These are phyloP conservation scores for Apostasia shenzhenica DNA, from an alignment of 106 monocot genomes.

Conservation along the genomic window DNA sequence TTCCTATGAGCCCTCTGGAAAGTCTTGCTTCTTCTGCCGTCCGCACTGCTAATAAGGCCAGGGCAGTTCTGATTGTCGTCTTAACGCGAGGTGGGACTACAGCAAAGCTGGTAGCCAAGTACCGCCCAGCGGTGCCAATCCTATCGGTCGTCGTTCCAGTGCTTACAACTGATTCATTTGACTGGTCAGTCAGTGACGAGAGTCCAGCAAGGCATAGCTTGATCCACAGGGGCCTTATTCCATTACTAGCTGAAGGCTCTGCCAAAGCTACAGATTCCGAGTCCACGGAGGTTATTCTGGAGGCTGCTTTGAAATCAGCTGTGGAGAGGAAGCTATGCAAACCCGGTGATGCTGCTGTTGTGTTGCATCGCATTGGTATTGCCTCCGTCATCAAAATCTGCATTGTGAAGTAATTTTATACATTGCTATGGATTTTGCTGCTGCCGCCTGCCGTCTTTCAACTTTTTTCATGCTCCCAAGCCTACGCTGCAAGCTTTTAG, in stretches of 20 bases:
- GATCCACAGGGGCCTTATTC: constrained; percentile 39
- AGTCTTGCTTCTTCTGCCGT: constrained; percentile 44
- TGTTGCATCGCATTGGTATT: constrained; percentile 36
- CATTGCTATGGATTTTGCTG: too few species aligned
- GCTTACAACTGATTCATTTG: constrained; percentile 33
- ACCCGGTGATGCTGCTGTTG: constrained; percentile 34
- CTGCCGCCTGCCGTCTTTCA: too few species aligned
- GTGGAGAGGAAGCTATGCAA: constrained; percentile 27
- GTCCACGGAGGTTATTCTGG: constrained; percentile 36
- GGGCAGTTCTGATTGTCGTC: constrained; percentile 28
- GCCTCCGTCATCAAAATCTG: constrained; percentile 53
- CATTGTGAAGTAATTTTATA: constrained; percentile 25
- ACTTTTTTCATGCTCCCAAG: background rate
- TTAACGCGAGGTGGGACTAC: constrained; percentile 44
- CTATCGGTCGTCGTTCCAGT: constrained; percentile 47
- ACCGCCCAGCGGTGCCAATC: constrained; percentile 39
- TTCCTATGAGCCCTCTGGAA: constrained; percentile 55
- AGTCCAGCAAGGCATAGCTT: constrained; percentile 41
- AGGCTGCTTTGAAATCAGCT: constrained; percentile 20
- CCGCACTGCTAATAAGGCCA: constrained; percentile 34
- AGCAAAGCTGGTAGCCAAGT: constrained; percentile 49
- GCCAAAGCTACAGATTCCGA: constrained; percentile 39
- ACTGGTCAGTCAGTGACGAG: constrained; percentile 40
- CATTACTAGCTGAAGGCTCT: constrained; percentile 36
- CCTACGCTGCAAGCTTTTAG: background rate